A percentile compares a stretch with the other conserved stretches of the same genome.
Conservation (phyloP, 768 basidiomycete genomes). For the Boletus speciosus region DNA sequence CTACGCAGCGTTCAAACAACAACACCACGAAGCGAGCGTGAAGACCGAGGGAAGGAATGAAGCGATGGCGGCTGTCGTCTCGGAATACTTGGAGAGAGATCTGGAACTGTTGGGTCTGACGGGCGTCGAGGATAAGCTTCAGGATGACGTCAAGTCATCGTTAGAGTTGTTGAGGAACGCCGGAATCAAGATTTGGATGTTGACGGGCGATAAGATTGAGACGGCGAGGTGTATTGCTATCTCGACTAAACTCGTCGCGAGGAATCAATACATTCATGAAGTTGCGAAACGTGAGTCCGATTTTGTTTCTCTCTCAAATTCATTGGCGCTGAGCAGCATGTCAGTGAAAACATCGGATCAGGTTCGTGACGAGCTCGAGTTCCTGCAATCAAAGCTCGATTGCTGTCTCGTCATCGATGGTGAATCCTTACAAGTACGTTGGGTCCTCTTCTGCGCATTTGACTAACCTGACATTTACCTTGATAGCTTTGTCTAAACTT, state of each 20-base stretch:
- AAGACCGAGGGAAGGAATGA: conserved; percentile 76
- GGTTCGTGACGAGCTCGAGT: conserved; percentile 85
- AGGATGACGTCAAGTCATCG: conserved; percentile 94
- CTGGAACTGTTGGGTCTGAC: conserved; percentile 91
- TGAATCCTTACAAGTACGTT: conserved; percentile 82
- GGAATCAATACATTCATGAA: conserved; percentile 97
- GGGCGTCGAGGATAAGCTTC: conserved; percentile 98
- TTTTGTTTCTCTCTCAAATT: background rate
- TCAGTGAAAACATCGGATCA: conserved; percentile 85
- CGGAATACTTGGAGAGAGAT: conserved; percentile 78
- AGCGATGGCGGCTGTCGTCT: conserved; percentile 72
- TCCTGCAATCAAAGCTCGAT: conserved; percentile 90
- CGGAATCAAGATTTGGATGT: conserved; percentile 99
- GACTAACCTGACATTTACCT: background rate
- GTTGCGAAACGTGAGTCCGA: conserved; percentile 73
- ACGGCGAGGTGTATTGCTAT: conserved; percentile 98
- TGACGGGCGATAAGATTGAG: conserved; percentile 99
- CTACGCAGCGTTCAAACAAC: conserved; percentile 70
- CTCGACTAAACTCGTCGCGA: conserved; percentile 90
- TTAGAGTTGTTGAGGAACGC: conserved; percentile 92
- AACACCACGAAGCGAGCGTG: conserved; percentile 76
- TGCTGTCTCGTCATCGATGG: conserved; percentile 99
- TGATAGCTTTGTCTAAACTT: conserved; percentile 81
- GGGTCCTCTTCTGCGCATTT: background rate
- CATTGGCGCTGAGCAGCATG: conserved; percentile 3